phyloP scores from a whole-genome alignment of 306 rosid genomes.

The Begonia peltatifolia region DNA sequence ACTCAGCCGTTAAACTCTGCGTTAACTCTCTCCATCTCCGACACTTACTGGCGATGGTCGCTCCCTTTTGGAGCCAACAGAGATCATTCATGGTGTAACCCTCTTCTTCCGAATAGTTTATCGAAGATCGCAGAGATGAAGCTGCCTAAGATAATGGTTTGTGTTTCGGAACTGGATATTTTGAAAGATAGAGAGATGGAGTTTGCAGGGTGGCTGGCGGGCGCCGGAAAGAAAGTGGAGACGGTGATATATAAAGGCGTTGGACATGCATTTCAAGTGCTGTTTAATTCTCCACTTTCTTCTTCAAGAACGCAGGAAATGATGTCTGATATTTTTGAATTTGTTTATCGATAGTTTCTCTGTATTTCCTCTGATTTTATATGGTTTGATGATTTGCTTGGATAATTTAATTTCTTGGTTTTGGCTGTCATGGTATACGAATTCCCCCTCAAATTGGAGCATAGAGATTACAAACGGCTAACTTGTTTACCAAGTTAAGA shows the following conservation, averaged over 20 bases:
- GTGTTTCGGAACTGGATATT: slow-evolving; percentile 68
- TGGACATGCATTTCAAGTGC: slow-evolving; percentile 77
- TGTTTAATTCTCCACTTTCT: slow-evolving; percentile 50
- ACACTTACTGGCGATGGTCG: slow-evolving; percentile 63
- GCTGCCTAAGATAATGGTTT: slow-evolving; percentile 39
- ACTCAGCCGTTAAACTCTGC: slow-evolving; percentile 40
- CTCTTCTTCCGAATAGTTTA: slow-evolving; percentile 25
- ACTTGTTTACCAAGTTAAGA: no score
- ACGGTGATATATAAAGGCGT: slow-evolving; percentile 41
- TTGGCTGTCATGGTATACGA: no score
- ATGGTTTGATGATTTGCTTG: no score
- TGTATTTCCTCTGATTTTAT: no score
- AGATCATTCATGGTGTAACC: slow-evolving; percentile 75
- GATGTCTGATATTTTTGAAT: slow-evolving; percentile 35
- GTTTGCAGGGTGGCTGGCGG: slow-evolving; percentile 31
- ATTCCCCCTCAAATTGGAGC: no score
- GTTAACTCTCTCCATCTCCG: slow-evolving; percentile 40
- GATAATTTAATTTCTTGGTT: no score
- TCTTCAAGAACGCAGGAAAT: slow-evolving; percentile 41
- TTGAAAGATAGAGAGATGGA: slow-evolving; percentile 56
- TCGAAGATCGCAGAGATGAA: slow-evolving; percentile 29
- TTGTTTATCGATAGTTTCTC: slow-evolving; percentile 15
- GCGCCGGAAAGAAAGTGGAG: slow-evolving; percentile 52
- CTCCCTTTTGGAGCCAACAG: slow-evolving; percentile 52
- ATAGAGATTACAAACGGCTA: no score